phyloP scores from a whole-genome alignment of 2,329 filamentous ascomycete genomes.

The Myrmaecium sp. region DNA sequence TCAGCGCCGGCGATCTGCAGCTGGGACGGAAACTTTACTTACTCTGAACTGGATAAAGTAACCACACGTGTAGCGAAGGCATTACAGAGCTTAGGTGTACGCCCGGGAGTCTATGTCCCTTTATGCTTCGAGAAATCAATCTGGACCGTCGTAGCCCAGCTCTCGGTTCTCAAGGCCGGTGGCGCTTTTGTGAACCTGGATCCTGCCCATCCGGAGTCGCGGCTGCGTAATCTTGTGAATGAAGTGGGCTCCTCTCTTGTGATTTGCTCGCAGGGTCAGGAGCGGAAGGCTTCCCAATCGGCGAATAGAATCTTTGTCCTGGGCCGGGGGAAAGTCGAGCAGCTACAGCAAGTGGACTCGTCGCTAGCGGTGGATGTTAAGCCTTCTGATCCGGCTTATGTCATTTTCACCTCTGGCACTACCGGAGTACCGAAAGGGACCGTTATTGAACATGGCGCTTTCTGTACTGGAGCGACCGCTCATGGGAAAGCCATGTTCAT shows the following conservation, averaged over 20 bases:
- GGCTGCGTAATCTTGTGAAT: too few species aligned
- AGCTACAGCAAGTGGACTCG: too few species aligned
- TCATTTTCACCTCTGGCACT: constrained; percentile 9
- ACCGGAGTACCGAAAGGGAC: constrained; percentile 10
- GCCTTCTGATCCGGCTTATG: constrained; percentile 5
- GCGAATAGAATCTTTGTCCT: too few species aligned
- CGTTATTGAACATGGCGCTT: constrained; percentile 3
- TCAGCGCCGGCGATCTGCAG: constrained; percentile 29
- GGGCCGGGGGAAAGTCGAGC: too few species aligned
- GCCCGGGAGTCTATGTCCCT: too few species aligned
- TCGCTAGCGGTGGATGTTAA: not conserved
- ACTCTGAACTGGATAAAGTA: constrained; percentile 30
- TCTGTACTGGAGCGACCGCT: constrained; percentile 12
- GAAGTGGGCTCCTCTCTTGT: too few species aligned
- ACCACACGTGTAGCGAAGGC: too few species aligned
- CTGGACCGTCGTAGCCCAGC: constrained; percentile 5
- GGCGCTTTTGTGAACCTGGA: constrained; percentile 1
- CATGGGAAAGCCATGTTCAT: constrained; percentile 11
- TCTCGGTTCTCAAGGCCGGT: constrained; percentile 8
- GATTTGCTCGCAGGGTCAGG: too few species aligned
- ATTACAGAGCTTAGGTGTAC: too few species aligned
- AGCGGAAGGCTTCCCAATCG: too few species aligned
- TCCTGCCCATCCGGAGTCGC: constrained; percentile 1
- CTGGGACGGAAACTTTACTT: constrained; percentile 34
- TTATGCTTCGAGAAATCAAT: constrained; percentile 8